A percentile compares a stretch with the other conserved stretches of the same genome.
phyloP scores from a whole-genome alignment of 805 yeast genomes.

The Saccharomycopsis sp. region DNA sequence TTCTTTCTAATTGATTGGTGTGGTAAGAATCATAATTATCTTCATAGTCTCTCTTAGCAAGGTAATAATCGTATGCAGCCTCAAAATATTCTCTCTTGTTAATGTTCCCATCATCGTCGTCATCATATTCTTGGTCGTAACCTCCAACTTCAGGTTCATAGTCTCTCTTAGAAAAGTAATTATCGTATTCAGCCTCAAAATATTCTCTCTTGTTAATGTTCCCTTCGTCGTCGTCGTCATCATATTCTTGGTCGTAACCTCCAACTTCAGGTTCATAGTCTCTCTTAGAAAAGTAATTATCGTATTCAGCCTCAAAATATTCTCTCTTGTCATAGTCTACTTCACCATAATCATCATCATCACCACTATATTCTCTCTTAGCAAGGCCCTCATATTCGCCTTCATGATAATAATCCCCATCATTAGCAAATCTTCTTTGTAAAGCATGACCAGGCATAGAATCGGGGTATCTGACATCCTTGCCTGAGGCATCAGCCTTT shows the following conservation, averaged over 20 bases:
- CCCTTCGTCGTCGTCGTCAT: not conserved
- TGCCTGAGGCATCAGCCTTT: too few species aligned
- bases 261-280: not conserved
- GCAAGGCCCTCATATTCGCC: too few species aligned
- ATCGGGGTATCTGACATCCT: too few species aligned
- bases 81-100: not conserved
- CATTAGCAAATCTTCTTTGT: too few species aligned
- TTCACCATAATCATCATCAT: not conserved
- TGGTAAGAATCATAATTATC: too few species aligned
- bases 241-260: not conserved
- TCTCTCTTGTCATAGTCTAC: not conserved
- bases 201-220: not conserved
- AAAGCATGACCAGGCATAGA: too few species aligned
- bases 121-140: too few species aligned
- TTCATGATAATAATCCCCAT: too few species aligned
- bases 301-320: not conserved
- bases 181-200: not conserved
- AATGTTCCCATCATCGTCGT: not conserved
- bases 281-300: too few species aligned
- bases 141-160: not conserved
- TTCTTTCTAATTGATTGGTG: too few species aligned
- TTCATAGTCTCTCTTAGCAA: not conserved
- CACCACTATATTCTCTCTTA: too few species aligned
- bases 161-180: not conserved
- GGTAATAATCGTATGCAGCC: not conserved